Percentiles rank a stretch among this genome's conserved stretches.
Conservation (phyloP, 345 rosid species). For the Iberis pinnata region DNA sequence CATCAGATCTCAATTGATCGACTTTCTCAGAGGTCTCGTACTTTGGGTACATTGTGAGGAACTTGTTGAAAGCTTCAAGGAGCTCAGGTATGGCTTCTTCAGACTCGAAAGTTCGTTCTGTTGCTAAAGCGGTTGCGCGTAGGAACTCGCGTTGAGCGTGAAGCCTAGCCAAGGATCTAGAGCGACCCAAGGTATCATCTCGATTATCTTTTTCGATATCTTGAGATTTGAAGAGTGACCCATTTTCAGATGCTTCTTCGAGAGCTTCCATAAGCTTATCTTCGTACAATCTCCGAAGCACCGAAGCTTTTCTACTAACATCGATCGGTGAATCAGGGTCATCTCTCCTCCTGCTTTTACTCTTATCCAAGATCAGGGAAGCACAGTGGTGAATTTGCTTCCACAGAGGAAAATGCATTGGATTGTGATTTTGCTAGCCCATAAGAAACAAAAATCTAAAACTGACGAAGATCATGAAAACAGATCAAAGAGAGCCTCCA, state of each 20-base stretch:
- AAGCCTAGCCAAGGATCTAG: conserved; percentile 80
- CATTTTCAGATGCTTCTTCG: conserved; percentile 84
- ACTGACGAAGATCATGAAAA: conserved; percentile 6
- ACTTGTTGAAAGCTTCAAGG: conserved; percentile 57
- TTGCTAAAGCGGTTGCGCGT: conserved; percentile 66
- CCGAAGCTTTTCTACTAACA: conserved; percentile 36
- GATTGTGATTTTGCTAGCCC: not conserved
- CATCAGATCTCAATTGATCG: conserved; percentile 60
- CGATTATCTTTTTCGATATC: conserved; percentile 47
- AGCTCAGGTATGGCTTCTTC: conserved; percentile 55
- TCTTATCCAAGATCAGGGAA: conserved; percentile 82
- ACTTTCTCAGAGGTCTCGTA: conserved; percentile 57
- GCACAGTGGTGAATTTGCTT: conserved; percentile 97
- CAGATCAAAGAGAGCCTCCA: conserved; percentile 21
- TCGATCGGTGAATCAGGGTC: conserved; percentile 56
- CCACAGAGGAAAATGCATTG: conserved; percentile 95
- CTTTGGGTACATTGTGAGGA: conserved; percentile 75
- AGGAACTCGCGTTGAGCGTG: conserved; percentile 75
- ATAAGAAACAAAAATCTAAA: conserved; percentile 7
- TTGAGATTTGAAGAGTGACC: conserved; percentile 63
- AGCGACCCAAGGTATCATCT: conserved; percentile 51
- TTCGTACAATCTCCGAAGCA: conserved; percentile 67
- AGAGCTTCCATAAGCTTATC: conserved; percentile 74
- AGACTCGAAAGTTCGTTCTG: conserved; percentile 42
- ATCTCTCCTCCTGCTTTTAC: conserved; percentile 47